These are phyloP conservation scores for Sutorius australiensis DNA, from an alignment of 768 basidiomycete genomes.

Conservation along the genomic window DNA sequence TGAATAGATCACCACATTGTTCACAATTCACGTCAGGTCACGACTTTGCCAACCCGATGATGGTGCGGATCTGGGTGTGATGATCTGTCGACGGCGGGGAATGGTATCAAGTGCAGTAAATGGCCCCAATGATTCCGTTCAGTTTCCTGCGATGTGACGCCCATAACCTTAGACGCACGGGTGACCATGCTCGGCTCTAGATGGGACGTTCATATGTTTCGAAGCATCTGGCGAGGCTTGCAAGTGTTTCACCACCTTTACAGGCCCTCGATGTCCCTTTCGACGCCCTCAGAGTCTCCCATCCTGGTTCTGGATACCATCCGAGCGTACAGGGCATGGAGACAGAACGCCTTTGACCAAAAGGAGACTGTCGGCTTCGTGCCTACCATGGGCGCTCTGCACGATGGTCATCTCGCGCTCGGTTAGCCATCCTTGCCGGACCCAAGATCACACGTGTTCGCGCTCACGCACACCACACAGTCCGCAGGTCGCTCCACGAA, in stretches of 20 bases:
- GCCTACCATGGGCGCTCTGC: conserved; percentile 97
- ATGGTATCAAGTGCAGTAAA: neutral
- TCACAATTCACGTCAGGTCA: too few relatives aligned
- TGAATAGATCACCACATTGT: too few relatives aligned
- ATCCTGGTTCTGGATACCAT: conserved; percentile 59
- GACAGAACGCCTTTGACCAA: conserved; percentile 53
- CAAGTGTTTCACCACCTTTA: neutral
- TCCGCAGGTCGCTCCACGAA: conserved; percentile 66
- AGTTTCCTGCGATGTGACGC: neutral
- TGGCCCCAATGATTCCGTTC: neutral
- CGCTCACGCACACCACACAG: conserved; percentile 37
- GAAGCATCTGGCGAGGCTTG: conserved; percentile 1
- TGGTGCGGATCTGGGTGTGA: neutral
- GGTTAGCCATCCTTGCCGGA: conserved; percentile 50
- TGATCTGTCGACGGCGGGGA: neutral
- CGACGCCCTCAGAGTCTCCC: conserved; percentile 26
- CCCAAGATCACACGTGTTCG: neutral
- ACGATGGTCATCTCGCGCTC: conserved; percentile 88
- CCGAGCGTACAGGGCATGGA: conserved; percentile 67
- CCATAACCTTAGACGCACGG: neutral
- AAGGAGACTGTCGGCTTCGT: conserved; percentile 83
- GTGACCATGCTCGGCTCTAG: neutral
- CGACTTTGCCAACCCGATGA: too few relatives aligned
- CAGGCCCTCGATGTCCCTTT: conserved; percentile 16
- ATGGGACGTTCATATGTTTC: conserved; percentile 8